These are phyloP conservation scores for Pythium brachiatum DNA, from an alignment of 352 stramenopile genomes.

Conservation along the genomic window DNA sequence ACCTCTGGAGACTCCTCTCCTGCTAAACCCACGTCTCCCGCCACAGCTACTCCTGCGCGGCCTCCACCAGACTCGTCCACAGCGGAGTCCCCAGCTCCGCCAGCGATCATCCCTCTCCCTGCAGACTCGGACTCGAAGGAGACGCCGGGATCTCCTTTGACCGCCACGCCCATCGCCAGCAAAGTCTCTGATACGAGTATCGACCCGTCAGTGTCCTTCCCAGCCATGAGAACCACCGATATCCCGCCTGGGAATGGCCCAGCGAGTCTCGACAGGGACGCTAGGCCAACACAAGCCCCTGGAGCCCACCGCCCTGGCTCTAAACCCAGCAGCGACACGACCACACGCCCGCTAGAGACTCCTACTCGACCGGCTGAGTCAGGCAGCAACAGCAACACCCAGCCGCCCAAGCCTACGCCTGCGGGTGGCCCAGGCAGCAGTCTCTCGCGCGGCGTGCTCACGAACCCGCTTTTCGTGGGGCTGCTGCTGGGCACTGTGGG, in stretches of 20 bases:
- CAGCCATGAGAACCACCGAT: neutral
- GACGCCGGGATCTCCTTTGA: neutral
- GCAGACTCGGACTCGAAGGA: neutral
- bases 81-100: neutral
- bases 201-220: neutral
- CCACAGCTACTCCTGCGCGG: neutral
- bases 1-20: too few species aligned
- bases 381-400: neutral
- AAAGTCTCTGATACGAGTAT: neutral
- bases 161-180: neutral
- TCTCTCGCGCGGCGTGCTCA: constrained; percentile 22
- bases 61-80: neutral
- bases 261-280: neutral
- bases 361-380: neutral
- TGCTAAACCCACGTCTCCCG: neutral
- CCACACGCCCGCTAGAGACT: neutral
- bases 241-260: neutral
- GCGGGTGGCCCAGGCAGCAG: neutral
- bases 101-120: neutral
- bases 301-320: neutral
- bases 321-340: neutral
- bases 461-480: constrained; percentile 41
- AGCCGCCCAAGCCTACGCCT: neutral
- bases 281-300: neutral
- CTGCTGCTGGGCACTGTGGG: constrained; percentile 35